Evolutionary conservation across 345 rosid species (phyloP).

Genomic region (Kernera saxatilis): DNA sequence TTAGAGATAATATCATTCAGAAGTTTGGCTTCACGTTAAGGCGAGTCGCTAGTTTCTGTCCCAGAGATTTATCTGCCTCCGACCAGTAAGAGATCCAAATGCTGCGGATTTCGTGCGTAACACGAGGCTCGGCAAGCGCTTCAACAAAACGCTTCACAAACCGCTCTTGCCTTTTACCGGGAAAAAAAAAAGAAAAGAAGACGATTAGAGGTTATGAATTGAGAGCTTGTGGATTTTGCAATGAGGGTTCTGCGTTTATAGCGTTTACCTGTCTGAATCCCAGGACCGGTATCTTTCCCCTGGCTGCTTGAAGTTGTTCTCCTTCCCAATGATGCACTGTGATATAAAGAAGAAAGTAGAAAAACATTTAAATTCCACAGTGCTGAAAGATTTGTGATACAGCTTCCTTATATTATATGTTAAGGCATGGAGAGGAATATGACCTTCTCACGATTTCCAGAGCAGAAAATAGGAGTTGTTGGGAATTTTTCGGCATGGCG

Average conservation of each 20-base stretch:
- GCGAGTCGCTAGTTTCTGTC: constrained; percentile 75
- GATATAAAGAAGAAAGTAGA: constrained; percentile 5
- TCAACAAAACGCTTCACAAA: constrained; percentile 69
- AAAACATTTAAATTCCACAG: background rate
- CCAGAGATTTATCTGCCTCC: constrained; percentile 69
- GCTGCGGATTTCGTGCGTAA: constrained; percentile 74
- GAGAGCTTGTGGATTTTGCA: background rate
- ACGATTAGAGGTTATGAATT: background rate
- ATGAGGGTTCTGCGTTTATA: background rate
- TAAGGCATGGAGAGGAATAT: background rate
- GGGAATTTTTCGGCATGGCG: constrained; percentile 73
- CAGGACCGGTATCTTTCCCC: constrained; percentile 88
- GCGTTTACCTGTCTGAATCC: constrained; percentile 68
- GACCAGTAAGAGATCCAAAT: constrained; percentile 91
- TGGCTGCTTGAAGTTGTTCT: constrained; percentile 93
- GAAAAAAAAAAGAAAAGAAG: background rate
- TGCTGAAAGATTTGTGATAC: background rate
- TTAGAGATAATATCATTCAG: constrained; percentile 29
- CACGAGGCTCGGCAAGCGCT: constrained; percentile 73
- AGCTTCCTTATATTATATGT: background rate
- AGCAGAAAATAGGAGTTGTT: constrained; percentile 43
- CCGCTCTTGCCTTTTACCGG: constrained; percentile 69
- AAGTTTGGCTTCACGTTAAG: constrained; percentile 68
- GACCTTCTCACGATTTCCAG: constrained; percentile 86
- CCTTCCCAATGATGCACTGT: constrained; percentile 73